Base-by-base conservation (phyloP, 192 early-diverging fungal genomes). In the Bifiguratus adelaidae region DNA sequence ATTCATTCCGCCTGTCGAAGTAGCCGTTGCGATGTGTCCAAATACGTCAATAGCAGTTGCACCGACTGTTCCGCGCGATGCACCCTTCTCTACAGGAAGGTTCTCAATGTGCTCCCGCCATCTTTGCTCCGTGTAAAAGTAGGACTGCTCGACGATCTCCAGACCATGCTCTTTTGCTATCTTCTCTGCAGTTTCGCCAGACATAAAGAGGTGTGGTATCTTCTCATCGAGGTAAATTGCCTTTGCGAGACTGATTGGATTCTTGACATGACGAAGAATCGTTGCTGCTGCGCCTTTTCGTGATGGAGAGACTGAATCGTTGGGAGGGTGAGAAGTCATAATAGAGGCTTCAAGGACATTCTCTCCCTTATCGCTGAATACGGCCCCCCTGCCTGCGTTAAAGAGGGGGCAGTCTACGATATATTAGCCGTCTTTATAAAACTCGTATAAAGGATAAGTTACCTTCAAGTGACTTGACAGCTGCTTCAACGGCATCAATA, bases 341-440 rank as follows among this genome's bases (percentile, higher is more conserved):
- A 71, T 63, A 34, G 68, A 68, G 16, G 68, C 53, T 53, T 70
- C 45, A 18, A 48, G 26, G 27, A 48, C 54, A 42, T 51, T 58
- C 50, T 51, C 32, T 11, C 68, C 68, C 12, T 53, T 36, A 16
- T 50, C 27, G 8, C 50, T 60, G 49, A 67, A 71, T 9, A 71
- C 68, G 9, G 60, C 45, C 15, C 68, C 68, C 36, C 55, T 60
- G 18, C 70, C 70, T 20, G 70, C 70, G 33, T 72, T 72, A 50
- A 70, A 72, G 19, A 72, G 40, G n/a, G 70, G 70, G 48, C 47
- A 63, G 42, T 72, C n/a, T n/a, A n/a, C n/a, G n/a, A n/a, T n/a
- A n/a, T n/a, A n/a, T n/a, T n/a, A n/a, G n/a, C n/a, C n/a, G n/a
- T n/a, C n/a, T n/a, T n/a, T n/a, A n/a, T n/a, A n/a, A n/a, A n/a